Conservation (phyloP, 2,329 filamentous ascomycete genomes). For the Rhynchosporium agropyri region DNA sequence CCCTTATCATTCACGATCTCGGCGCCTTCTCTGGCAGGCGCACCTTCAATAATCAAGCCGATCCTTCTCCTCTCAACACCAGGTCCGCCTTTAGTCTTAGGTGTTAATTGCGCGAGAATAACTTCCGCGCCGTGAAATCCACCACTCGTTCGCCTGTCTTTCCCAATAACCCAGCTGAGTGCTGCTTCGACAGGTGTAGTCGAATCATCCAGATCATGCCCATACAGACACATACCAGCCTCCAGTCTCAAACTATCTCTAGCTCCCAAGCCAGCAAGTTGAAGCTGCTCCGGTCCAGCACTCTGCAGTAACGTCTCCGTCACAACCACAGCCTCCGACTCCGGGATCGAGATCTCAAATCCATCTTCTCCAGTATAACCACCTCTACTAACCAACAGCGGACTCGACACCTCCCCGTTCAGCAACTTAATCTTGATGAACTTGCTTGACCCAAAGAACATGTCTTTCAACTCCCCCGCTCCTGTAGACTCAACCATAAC, state of each 20-base stretch:
- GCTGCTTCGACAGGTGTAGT: constrained; percentile 69
- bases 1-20: constrained; percentile 68
- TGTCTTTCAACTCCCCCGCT: constrained; percentile 58
- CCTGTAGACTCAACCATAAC: constrained; percentile 56
- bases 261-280: constrained; percentile 85
- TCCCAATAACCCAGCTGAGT: constrained; percentile 81
- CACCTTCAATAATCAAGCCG: constrained; percentile 80
- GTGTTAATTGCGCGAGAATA: constrained; percentile 76
- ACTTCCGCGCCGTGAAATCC: constrained; percentile 85
- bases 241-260: constrained; percentile 91
- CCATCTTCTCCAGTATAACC: constrained; percentile 98
- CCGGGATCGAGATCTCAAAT: constrained; percentile 89
- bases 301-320: constrained; percentile 59
- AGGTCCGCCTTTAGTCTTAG: constrained; percentile 69
- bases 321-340: constrained; percentile 63
- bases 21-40: constrained; percentile 87
- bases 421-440: constrained; percentile 66
- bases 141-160: constrained; percentile 66
- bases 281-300: constrained; percentile 63
- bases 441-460: constrained; percentile 82
- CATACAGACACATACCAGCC: constrained; percentile 99
- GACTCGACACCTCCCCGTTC: constrained; percentile 51
- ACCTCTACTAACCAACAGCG: constrained; percentile 77
- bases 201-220: constrained; percentile 88
- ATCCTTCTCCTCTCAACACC: constrained; percentile 75